Percentiles rank a stretch among this genome's conserved stretches.
These are phyloP conservation scores for Pythium phragmitis DNA, from an alignment of 352 stramenopile genomes.

Conservation along the genomic window DNA sequence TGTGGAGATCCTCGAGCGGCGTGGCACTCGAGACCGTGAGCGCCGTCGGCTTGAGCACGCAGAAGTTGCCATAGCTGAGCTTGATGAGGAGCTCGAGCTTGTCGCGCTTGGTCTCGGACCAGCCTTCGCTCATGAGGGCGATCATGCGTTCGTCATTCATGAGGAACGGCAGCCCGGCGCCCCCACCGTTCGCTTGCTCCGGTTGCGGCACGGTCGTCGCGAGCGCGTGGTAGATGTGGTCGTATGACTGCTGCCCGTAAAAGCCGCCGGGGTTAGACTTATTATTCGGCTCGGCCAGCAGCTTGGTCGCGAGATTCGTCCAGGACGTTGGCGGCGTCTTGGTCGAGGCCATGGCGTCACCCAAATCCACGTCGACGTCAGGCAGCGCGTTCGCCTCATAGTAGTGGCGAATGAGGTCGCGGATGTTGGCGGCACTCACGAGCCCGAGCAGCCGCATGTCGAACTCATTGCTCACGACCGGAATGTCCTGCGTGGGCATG, in stretches of 20 bases:
- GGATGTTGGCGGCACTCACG: constrained; percentile 53
- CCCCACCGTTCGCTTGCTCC: constrained; percentile 9
- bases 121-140: constrained; percentile 66
- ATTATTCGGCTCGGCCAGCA: constrained; percentile 35
- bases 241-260: constrained; percentile 58
- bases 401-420: constrained; percentile 58
- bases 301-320: constrained; percentile 60
- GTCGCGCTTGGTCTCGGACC: constrained; percentile 56
- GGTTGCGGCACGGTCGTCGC: constrained; percentile 31
- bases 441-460: constrained; percentile 72
- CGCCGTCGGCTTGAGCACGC: constrained; percentile 70
- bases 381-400: constrained; percentile 51
- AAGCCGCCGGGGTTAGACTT: constrained; percentile 37
- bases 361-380: constrained; percentile 72
- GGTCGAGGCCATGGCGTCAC: constrained; percentile 42
- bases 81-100: constrained; percentile 62
- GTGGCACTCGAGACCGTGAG: constrained; percentile 83
- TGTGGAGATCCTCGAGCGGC: constrained; percentile 83
- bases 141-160: constrained; percentile 86
- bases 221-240: constrained; percentile 70
- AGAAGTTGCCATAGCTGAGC: constrained; percentile 61
- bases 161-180: constrained; percentile 56
- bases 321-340: constrained; percentile 38
- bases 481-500: constrained; percentile 69
- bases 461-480: constrained; percentile 64